phyloP scores from a whole-genome alignment of 2,329 filamentous ascomycete genomes.

The Pseudogymnoascus sp. region DNA sequence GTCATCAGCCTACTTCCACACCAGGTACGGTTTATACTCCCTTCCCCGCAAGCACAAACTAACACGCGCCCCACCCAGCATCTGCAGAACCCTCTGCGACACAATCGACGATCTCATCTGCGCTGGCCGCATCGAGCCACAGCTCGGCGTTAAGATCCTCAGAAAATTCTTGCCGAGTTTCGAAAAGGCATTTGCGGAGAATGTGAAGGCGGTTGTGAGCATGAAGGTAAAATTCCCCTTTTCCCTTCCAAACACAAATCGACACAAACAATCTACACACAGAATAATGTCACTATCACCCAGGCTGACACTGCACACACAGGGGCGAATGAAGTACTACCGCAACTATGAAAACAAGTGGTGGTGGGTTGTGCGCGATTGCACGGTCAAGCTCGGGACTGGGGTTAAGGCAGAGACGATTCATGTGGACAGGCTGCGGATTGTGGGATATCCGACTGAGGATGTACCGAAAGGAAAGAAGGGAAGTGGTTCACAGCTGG shows the following conservation, averaged over 20 bases:
- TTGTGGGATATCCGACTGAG: not conserved
- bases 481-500: not conserved
- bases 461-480: not conserved
- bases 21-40: not conserved
- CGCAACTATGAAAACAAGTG: not conserved
- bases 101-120: conserved; percentile 15
- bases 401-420: not conserved
- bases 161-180: not conserved
- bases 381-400: not conserved
- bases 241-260: not conserved
- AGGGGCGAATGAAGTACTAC: not conserved
- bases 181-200: not conserved
- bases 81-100: conserved; percentile 12
- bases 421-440: not conserved
- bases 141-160: conserved; percentile 12
- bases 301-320: not conserved
- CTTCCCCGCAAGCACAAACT: not conserved
- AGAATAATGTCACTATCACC: not conserved
- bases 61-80: conserved; percentile 10
- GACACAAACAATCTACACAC: not conserved
- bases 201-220: not conserved
- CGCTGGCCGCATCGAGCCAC: conserved; percentile 15
- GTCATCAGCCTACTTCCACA: not conserved
- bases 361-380: not conserved
- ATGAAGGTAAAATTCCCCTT: not conserved